Percentiles rank a stretch among this genome's conserved stretches.
Evolutionary conservation across 495 filamentous ascomycete genomes (phyloP).

Genomic region (Parachaetomium inaequale): DNA sequence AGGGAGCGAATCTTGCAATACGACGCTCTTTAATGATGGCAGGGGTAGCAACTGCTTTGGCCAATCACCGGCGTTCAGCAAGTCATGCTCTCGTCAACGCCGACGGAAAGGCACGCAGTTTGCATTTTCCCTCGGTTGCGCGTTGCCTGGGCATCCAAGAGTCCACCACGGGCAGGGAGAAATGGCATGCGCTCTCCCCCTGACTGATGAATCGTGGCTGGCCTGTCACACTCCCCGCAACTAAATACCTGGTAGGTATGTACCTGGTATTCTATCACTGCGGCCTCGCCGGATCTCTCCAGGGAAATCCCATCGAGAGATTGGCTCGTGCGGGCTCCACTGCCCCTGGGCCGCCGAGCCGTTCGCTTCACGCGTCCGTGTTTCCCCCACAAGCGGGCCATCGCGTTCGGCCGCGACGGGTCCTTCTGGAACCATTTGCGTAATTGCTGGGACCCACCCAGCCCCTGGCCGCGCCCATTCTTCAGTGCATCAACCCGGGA

Average conservation of each 20-base stretch:
- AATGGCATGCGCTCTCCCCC: neutral
- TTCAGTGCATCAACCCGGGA: slow-evolving; percentile 19
- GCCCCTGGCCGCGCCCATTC: slow-evolving; percentile 13
- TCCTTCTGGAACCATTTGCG: slow-evolving; percentile 17
- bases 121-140: neutral
- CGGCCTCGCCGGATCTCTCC: neutral
- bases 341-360: neutral
- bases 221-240: too few species aligned
- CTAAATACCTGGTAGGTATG: too few species aligned
- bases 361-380: slow-evolving; percentile 13
- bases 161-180: neutral
- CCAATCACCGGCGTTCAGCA: slow-evolving; percentile 2
- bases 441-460: slow-evolving; percentile 14
- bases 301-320: neutral
- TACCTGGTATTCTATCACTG: too few species aligned
- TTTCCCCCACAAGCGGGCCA: slow-evolving; percentile 16
- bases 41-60: neutral
- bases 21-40: neutral
- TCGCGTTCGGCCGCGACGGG: slow-evolving; percentile 14
- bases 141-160: neutral
- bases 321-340: neutral
- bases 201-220: neutral
- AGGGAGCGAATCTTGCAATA: neutral
- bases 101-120: neutral
- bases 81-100: neutral